A percentile compares a stretch with the other conserved stretches of the same genome.
phyloP scores from a whole-genome alignment of 2,329 filamentous ascomycete genomes.

The Trichoderma oligosporum region DNA sequence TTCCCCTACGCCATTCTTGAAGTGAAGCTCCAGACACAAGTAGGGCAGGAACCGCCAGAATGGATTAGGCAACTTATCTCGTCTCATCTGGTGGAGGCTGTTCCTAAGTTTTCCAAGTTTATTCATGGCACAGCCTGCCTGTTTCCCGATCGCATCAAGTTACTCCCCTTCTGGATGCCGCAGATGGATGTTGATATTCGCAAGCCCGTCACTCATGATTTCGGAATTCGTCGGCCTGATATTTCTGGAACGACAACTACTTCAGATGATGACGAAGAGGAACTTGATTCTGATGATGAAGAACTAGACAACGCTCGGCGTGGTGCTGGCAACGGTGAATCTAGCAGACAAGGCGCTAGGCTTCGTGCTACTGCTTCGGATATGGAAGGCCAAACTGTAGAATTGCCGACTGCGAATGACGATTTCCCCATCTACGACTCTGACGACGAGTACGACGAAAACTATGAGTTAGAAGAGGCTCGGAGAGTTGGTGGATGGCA shows the following conservation, averaged over 20 bases:
- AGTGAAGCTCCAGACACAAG: conserved; percentile 95
- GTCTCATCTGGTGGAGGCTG: conserved; percentile 95
- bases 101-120: conserved; percentile 99
- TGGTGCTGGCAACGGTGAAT: conserved; percentile 33
- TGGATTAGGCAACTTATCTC: conserved; percentile 94
- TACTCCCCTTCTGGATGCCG: conserved; percentile 95
- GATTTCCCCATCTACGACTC: conserved; percentile 91
- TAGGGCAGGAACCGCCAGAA: conserved; percentile 88
- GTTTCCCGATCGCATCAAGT: conserved; percentile 80
- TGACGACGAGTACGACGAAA: conserved; percentile 68
- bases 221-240: conserved; percentile 80
- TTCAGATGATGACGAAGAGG: conserved; percentile 72
- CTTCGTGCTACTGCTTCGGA: conserved; percentile 53
- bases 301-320: conserved; percentile 29
- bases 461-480: conserved; percentile 73
- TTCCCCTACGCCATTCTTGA: conserved; percentile 97
- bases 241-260: conserved; percentile 74
- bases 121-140: conserved; percentile 90
- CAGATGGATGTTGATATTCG: conserved; percentile 98
- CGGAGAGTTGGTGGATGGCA: conserved; percentile 70
- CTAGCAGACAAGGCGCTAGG: conserved; percentile 37
- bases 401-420: conserved; percentile 56
- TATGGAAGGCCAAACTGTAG: conserved; percentile 77
- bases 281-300: conserved; percentile 65
- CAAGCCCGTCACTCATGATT: conserved; percentile 82